Base-by-base conservation (phyloP, 495 filamentous ascomycete genomes). In the Chaetomium tenue region DNA sequence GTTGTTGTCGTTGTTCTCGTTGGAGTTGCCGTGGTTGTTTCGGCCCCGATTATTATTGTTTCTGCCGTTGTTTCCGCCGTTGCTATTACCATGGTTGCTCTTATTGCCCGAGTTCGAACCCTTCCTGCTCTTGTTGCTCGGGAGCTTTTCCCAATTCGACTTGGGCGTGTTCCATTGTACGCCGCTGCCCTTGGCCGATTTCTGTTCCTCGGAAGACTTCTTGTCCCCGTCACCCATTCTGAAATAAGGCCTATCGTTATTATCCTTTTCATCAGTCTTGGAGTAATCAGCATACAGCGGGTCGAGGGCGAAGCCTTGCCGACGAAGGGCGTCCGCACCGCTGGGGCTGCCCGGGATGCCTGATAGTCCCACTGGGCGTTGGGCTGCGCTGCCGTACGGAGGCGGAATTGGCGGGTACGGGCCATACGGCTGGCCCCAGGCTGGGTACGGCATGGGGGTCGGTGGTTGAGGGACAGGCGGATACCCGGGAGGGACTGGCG, bases 1-100 rank as follows among this genome's bases (percentile, higher is more conserved):
- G 13, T 42, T 58, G 33, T 44, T 28, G 50, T 54, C 5, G 50
- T 46, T 25, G 42, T 66, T 61, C 42, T 67, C 66, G 50, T 55
- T 64, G 26, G 64, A 61, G 26, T 23, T 58, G 16, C 52, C 60
- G 26, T 65, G 61, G 26, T 42, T 48, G 40, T 25, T 59, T 6
- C 53, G 40, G 47, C 33, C 59, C 37, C 22, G 37, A 42, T 62
- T 58, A 58, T 55, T 55, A 50, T 46, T 33, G 40, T 55, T 50
- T 40, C 42, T 44, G n/a, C 9, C 9, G 15, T 54, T 53, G 48
- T 54, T 28, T 30, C n/a, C 23, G 28, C 6, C 39, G 23, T 28
- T 28, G 22, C 22, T 30, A 23, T 16, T 18, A 6, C 22, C 9
- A 6, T 62, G 26, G 48, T 62, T 53, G 50, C 22, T n/a, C 16